Evolutionary conservation across 176 grass and related monocot species (phyloP).

Genomic region (Triticum aestivum): DNA sequence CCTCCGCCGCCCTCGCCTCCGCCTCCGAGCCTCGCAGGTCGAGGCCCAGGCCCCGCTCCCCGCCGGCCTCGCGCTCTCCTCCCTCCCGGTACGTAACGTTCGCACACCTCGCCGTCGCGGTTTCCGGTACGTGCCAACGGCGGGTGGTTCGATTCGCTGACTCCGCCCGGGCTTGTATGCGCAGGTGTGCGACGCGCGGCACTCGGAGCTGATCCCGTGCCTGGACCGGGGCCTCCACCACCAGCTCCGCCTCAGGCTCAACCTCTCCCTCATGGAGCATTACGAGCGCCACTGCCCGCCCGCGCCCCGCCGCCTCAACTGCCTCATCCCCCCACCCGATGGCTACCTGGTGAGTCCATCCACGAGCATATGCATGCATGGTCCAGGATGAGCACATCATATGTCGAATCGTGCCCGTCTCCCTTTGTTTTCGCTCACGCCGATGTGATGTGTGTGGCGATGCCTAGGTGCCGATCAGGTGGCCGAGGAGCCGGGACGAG

Average conservation of each 20-base stretch:
- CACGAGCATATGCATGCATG: neutral
- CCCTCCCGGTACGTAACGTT: conserved; percentile 52
- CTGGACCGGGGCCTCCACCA: conserved; percentile 60
- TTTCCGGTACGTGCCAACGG: neutral
- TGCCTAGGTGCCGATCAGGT: conserved; percentile 59
- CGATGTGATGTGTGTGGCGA: neutral
- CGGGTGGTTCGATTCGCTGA: neutral
- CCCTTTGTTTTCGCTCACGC: no score
- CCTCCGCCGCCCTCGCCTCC: conserved; percentile 24
- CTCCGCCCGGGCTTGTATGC: no score
- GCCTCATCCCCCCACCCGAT: conserved; percentile 69
- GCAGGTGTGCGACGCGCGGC: conserved; percentile 63
- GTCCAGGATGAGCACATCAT: no score
- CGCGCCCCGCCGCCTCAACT: conserved; percentile 52
- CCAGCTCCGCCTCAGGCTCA: conserved; percentile 63
- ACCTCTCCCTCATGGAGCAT: conserved; percentile 80
- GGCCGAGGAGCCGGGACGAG: conserved; percentile 69
- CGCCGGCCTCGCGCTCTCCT: conserved; percentile 35
- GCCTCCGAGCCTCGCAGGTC: neutral
- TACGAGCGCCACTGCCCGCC: conserved; percentile 84
- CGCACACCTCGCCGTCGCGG: neutral
- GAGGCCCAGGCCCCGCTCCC: conserved; percentile 6
- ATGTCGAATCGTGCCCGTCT: no score
- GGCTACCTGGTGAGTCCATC: conserved; percentile 51
- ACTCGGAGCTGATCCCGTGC: conserved; percentile 80